Evolutionary conservation across 208 protist genomes (phyloP).

Genomic region (Leishmania tropica): DNA sequence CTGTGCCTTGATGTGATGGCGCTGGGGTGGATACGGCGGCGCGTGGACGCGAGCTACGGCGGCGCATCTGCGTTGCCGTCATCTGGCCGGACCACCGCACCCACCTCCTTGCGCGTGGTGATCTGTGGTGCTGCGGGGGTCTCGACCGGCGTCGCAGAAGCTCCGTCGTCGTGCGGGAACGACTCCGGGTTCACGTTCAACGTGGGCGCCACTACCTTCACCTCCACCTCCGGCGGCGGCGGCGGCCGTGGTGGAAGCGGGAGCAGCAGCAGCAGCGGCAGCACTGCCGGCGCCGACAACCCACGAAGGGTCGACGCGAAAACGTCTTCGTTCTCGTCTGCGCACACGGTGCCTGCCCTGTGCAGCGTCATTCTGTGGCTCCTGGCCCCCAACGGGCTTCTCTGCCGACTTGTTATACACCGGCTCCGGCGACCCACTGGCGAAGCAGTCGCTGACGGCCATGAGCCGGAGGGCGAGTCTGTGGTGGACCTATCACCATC

Average conservation of each 20-base stretch:
- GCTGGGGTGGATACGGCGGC: slow-evolving; percentile 13
- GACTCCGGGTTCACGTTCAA: neutral
- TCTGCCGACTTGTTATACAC: slow-evolving; percentile 14
- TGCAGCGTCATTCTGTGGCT: slow-evolving; percentile 33
- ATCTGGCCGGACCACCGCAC: no score
- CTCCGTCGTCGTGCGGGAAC: neutral
- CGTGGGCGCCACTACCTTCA: neutral
- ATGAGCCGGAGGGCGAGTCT: neutral
- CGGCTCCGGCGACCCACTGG: neutral
- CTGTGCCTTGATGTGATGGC: slow-evolving; percentile 32
- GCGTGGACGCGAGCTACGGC: slow-evolving; percentile 18
- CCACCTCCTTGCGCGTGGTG: neutral
- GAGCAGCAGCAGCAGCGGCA: neutral
- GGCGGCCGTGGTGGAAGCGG: no score
- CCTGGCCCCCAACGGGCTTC: slow-evolving; percentile 29
- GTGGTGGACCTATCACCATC: neutral
- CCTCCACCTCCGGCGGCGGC: neutral
- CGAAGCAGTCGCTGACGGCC: neutral
- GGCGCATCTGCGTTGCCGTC: neutral
- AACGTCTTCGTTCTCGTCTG: neutral
- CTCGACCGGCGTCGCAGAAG: neutral
- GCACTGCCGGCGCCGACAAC: neutral
- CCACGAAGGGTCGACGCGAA: neutral
- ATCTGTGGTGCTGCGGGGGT: neutral
- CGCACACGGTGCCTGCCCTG: slow-evolving; percentile 21